Evolutionary conservation across 2,329 filamentous ascomycete genomes (phyloP), one percentile per base, ranked within the genome.

Genomic region (Cladosporium velox): DNA sequence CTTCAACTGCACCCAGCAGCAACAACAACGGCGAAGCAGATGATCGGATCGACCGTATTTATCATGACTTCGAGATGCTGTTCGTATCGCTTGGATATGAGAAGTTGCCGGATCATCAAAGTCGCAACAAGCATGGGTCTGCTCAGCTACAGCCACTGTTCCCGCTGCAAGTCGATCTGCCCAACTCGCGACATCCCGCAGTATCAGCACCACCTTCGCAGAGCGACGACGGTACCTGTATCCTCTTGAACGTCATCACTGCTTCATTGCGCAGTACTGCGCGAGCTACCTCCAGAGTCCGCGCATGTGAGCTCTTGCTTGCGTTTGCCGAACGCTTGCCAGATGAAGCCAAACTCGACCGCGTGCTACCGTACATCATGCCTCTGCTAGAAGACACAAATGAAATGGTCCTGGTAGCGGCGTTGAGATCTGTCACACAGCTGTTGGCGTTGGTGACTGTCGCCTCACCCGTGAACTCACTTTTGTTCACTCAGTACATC

Each of bases 31-130:
- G 91, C 67, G 93, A 97, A 77, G 89, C 93, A 1, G 95, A 99
- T 77, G 93, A 97, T 70, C 88, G 95, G 51, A 98, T 99, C 73
- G 92, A 98, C 73, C 88, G 93, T 52, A 90, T 99, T 0, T 98
- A 91, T 74, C 88, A 91, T 71, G 95, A 99, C 75, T 98, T 97
- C 79, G 95, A 99, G 77, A 99, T 98, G 77, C 97, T 99, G 62
- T 93, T 94, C 0, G 96, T 96, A 75, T 96, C 97, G 66, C 84
- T 99, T 1, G 93, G 92, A 15, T 92, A 92, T 67, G 83, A 88
- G 52, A 83, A 83, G 49, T 32, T 72, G 15, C 55, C 69, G 11
- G 26, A 26, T 21, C 59, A 76, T 18, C 75, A 75, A 47, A 71
- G 72, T 4, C 76, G 74, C 62, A 24, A 67, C 72, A 34, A 75